A percentile compares a stretch with the other conserved stretches of the same genome.
Evolutionary conservation across 78 protist genomes (phyloP).

Genomic region (Dictyostelium intermedium): DNA sequence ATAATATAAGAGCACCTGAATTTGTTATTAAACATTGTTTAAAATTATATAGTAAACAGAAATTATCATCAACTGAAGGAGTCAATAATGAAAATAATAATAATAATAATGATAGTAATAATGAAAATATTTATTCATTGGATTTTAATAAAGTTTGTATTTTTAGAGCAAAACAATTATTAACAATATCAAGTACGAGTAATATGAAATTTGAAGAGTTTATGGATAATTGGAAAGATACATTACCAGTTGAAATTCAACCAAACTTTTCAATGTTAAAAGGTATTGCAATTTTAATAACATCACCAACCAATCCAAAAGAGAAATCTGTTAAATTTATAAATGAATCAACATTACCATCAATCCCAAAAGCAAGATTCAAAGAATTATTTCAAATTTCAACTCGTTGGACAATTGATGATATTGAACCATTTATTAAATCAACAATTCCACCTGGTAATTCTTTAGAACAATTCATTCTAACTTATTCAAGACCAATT

Average conservation of each 20-base stretch:
- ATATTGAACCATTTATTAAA: constrained; percentile 38
- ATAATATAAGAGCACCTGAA: constrained; percentile 1
- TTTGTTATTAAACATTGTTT: neutral
- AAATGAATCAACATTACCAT: constrained; percentile 10
- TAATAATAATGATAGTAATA: neutral
- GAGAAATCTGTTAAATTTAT: constrained; percentile 11
- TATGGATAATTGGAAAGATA: constrained; percentile 67
- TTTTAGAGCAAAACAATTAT: constrained; percentile 48
- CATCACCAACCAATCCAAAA: neutral
- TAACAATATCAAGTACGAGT: neutral
- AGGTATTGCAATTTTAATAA: constrained; percentile 24
- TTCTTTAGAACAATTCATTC: constrained; percentile 41
- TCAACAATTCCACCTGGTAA: constrained; percentile 37
- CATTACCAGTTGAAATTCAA: constrained; percentile 22
- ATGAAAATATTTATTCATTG: neutral
- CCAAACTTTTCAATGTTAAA: constrained; percentile 34
- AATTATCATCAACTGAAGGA: neutral
- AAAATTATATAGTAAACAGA: neutral
- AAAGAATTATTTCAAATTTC: constrained; percentile 7
- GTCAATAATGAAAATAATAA: neutral
- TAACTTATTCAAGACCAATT: constrained; percentile 54
- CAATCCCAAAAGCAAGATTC: constrained; percentile 47
- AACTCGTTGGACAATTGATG: constrained; percentile 43
- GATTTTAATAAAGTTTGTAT: constrained; percentile 23
- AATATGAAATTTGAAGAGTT: constrained; percentile 24